Evolutionary conservation across 2,329 filamentous ascomycete species (phyloP), one percentile per base, ranked within the genome.

Genomic region (Davidsoniella australis): DNA sequence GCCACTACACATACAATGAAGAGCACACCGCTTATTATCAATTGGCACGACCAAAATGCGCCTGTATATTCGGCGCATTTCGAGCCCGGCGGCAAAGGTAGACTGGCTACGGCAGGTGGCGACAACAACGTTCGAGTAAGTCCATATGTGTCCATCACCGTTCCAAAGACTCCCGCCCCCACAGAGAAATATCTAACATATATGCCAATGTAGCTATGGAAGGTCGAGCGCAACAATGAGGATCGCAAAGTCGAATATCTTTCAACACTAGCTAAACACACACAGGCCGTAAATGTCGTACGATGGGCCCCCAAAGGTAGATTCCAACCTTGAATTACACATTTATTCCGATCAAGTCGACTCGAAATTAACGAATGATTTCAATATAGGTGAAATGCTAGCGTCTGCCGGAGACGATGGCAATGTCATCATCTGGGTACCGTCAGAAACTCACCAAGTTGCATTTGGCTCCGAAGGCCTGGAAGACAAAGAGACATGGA

Each of bases 41-140:
- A 93, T 71, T 98, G 91, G 91, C 93, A 98, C 67, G 85, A 95
- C 65, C 85, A 94, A 62, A 94, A 93, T 68, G 80, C 85, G 59
- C 91, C 91, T 52, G 88, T 98, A 63, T 98, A 96, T 69, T 95
- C 89, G 41, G 86, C 87, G 58, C 89, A 96, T 65, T 98, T 96
- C 63, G 89, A 98, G 63, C 85, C 85, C 44, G 75, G 85, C 61
- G 87, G 86, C 55, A 95, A 91, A 64, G 87, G 87, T 48, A 80
- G 91, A 59, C 70, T 98, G 55, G 91, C 91, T 52, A 98, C 91
- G 8, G 89, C 82, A 54, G 91, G 89, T 59, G 91, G 91, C 63
- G 91, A 98, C 66, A 94, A 94, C 64, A 89, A 95, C 68, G 87
- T 98, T 59, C 77, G 91, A 66, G 83, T 89, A 78, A 55, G 79